phyloP scores from a whole-genome alignment of 805 yeast genomes.

The Ogataea paradorogensis region DNA sequence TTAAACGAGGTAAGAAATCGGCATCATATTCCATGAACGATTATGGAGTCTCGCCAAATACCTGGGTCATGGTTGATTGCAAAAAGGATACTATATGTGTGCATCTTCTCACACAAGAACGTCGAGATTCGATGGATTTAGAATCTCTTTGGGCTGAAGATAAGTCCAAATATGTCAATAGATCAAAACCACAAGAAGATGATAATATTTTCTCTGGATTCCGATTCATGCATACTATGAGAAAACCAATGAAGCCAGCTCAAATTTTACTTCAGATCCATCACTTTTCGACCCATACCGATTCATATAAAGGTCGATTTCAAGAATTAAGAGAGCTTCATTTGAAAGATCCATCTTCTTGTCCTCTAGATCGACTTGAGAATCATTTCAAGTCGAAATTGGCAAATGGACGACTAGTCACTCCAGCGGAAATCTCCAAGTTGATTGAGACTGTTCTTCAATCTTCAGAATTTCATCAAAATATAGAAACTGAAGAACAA shows the following conservation, averaged over 20 bases:
- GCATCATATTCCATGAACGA: conserved; percentile 52
- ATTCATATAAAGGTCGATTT: conserved; percentile 21
- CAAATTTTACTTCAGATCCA: conserved; percentile 11
- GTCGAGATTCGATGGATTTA: conserved; percentile 65
- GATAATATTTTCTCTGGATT: conserved; percentile 47
- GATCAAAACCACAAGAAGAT: conserved; percentile 24
- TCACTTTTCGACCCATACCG: conserved; percentile 4
- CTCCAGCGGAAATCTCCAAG: conserved; percentile 20
- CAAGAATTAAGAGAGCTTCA: conserved; percentile 19
- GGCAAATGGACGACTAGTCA: conserved; percentile 27
- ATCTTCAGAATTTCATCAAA: conserved; percentile 29
- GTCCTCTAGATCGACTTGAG: conserved; percentile 21
- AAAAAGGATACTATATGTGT: conserved; percentile 59
- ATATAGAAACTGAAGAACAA: conserved; percentile 4
- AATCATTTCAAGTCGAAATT: conserved; percentile 29
- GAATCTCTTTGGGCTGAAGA: conserved; percentile 58
- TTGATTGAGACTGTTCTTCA: conserved; percentile 24
- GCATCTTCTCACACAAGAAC: conserved; percentile 69
- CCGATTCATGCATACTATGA: conserved; percentile 42
- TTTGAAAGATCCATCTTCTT: conserved; percentile 16
- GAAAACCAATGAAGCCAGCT: not conserved
- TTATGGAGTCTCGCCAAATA: conserved; percentile 57
- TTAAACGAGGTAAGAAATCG: conserved; percentile 53
- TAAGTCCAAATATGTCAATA: conserved; percentile 12
- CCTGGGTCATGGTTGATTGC: conserved; percentile 83